Base-by-base conservation (phyloP, 768 basidiomycete species). In the Boletus huronensis region DNA sequence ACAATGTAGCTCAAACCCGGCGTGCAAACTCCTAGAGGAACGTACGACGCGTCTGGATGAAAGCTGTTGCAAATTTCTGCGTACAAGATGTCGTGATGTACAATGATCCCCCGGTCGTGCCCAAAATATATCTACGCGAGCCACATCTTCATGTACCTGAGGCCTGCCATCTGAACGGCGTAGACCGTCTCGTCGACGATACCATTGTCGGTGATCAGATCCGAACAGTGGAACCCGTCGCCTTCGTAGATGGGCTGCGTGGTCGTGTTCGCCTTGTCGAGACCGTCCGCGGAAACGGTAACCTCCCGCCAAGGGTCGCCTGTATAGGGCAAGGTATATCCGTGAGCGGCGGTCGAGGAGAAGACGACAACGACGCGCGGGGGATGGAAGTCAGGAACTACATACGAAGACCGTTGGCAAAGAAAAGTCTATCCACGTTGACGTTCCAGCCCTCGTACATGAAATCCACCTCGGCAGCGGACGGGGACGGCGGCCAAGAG, bases 221-320 rank as follows among this genome's bases (percentile, higher is more conserved):
- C 87, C 17, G 86, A 83, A 63, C 79, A 79, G 60, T 88, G 87
- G 77, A 85, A 89, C 0, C 83, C 87, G 57, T 85, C 78, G 25
- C 81, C 72, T 13, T 80, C 65, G 16, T 73, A 77, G 50, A 88
- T 83, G 0, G 83, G 82, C 60, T 85, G 84, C 1, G 65, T 65
- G 1, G 75, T 51, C 3, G 82, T 85, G 64, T 78, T 85, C 21
- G 64, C 38, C 48, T 79, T 72, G 53, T 68, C 56, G 19, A 77
- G 72, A 13, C 74, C 74, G 23, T 79, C 76, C 0, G 86, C 80
- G 4, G 87, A 88, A 6, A 88, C 74, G 0, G 87, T 88, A 6
- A 82, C 79, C 50, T 84, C 82, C 47, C 80, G 77, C 87, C 87
- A 89, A 17, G 88, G 87, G 61, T 89, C 87, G 41, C 84, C 86